Conservation (phyloP, 202 grass and related monocot species). For the Digitaria exilis region DNA sequence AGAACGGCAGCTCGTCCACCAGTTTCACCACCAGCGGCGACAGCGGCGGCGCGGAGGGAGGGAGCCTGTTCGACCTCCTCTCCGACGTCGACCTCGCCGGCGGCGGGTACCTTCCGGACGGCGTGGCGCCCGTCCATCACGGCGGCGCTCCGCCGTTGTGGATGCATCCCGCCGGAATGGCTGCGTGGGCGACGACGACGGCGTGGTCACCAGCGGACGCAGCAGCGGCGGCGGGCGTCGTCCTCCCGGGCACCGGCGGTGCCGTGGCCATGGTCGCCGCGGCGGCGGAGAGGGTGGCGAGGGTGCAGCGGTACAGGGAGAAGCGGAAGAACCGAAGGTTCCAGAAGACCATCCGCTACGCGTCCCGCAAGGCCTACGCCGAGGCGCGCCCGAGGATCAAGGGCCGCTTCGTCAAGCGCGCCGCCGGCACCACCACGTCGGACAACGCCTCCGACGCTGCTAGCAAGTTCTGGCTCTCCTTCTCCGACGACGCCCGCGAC, state of each 20-base stretch:
- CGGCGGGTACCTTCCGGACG: slow-evolving; percentile 20
- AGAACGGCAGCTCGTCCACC: slow-evolving; percentile 29
- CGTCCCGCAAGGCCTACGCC: slow-evolving; percentile 72
- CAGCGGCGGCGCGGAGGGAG: not conserved
- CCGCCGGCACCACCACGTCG: not conserved
- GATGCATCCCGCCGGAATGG: not conserved
- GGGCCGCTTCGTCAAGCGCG: slow-evolving; percentile 64
- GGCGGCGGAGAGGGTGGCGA: slow-evolving; percentile 39
- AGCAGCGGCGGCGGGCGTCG: not conserved
- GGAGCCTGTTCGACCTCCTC: slow-evolving; percentile 47
- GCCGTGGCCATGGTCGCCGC: not conserved
- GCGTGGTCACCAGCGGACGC: not conserved
- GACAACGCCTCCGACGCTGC: not conserved
- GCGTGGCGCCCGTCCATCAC: slow-evolving; percentile 5
- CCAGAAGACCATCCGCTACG: slow-evolving; percentile 68
- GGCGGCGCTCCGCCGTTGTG: slow-evolving; percentile 17
- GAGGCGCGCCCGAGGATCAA: slow-evolving; percentile 68
- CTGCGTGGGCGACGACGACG: not conserved
- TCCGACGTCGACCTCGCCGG: slow-evolving; percentile 37
- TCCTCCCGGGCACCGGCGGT: not conserved
- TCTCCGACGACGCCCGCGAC: slow-evolving; percentile 34
- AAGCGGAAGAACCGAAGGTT: slow-evolving; percentile 67
- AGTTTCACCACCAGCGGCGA: slow-evolving; percentile 30
- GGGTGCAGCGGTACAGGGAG: slow-evolving; percentile 53
- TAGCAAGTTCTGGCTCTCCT: slow-evolving; percentile 58